Evolutionary conservation across 179 eudicot species (phyloP).

Genomic region (Gypsophila paniculata): DNA sequence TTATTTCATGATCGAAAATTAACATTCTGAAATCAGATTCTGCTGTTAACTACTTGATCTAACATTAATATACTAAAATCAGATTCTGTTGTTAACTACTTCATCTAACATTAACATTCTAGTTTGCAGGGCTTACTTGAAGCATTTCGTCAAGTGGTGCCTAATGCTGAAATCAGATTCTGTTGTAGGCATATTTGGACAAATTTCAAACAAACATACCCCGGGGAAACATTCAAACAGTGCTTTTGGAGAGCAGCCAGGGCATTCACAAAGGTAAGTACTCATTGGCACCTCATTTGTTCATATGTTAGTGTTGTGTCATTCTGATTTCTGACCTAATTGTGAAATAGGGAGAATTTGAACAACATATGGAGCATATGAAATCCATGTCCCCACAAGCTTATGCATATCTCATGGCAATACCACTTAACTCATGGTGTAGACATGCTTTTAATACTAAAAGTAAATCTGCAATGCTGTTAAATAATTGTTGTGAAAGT

Average conservation of each 20-base stretch:
- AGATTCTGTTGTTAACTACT: too few relatives aligned
- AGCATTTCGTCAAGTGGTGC: not conserved
- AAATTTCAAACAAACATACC: not conserved
- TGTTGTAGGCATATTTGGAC: conserved; percentile 6
- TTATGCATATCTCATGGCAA: not conserved
- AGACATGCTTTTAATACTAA: not conserved
- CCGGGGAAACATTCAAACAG: not conserved
- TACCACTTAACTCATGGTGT: not conserved
- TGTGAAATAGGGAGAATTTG: not conserved
- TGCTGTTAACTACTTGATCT: too few relatives aligned
- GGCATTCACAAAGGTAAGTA: conserved; percentile 5
- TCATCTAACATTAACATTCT: too few relatives aligned
- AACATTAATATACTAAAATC: too few relatives aligned
- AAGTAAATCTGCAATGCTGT: not conserved
- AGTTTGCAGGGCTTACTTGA: too few relatives aligned
- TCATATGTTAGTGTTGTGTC: too few relatives aligned
- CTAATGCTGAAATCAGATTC: conserved; percentile 4
- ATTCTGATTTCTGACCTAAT: too few relatives aligned
- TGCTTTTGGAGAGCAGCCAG: conserved; percentile 11
- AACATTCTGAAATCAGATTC: too few relatives aligned
- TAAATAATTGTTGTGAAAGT: too few relatives aligned
- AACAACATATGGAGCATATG: not conserved
- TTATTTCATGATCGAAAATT: too few relatives aligned
- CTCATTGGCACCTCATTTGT: too few relatives aligned
- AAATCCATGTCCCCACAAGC: not conserved